Conservation (phyloP, 1,139 yeast genomes). For the Geotrichum bryndzae region DNA sequence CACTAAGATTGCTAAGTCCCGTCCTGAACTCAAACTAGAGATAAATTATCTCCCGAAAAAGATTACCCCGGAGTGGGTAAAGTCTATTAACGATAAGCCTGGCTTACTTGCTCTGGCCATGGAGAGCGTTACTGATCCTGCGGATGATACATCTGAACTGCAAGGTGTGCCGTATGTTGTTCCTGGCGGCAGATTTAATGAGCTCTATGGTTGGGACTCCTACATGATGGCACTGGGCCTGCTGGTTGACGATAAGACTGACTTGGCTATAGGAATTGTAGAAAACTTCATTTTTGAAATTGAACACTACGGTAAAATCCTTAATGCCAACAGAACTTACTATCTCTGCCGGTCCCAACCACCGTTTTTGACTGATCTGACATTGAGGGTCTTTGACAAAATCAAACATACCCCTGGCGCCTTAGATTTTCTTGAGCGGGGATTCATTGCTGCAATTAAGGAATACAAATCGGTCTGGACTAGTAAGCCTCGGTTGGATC, state of each 20-base stretch:
- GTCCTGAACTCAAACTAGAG: constrained; percentile 60
- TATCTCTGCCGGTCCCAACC: constrained; percentile 93
- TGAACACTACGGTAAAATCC: constrained; percentile 80
- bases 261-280: constrained; percentile 84
- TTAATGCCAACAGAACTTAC: constrained; percentile 91
- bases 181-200: constrained; percentile 97
- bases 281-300: constrained; percentile 90
- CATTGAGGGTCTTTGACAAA: constrained; percentile 60
- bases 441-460: constrained; percentile 73
- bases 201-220: constrained; percentile 97
- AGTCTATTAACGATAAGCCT: constrained; percentile 73
- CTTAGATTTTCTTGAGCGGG: constrained; percentile 54
- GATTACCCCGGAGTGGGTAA: constrained; percentile 64
- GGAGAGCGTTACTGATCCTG: constrained; percentile 41
- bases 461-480: constrained; percentile 85
- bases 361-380: constrained; percentile 95
- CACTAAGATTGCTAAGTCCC: constrained; percentile 44
- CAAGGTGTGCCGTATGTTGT: constrained; percentile 83
- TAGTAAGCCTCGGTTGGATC: constrained; percentile 65
- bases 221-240: constrained; percentile 88
- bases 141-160: constrained; percentile 41
- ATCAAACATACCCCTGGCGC: constrained; percentile 42
- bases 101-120: constrained; percentile 83
- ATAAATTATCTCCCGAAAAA: constrained; percentile 61
- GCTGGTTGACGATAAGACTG: constrained; percentile 56